Evolutionary conservation across 352 stramenopile genomes (phyloP).

Genomic region (Globisporangium recalcitrans): DNA sequence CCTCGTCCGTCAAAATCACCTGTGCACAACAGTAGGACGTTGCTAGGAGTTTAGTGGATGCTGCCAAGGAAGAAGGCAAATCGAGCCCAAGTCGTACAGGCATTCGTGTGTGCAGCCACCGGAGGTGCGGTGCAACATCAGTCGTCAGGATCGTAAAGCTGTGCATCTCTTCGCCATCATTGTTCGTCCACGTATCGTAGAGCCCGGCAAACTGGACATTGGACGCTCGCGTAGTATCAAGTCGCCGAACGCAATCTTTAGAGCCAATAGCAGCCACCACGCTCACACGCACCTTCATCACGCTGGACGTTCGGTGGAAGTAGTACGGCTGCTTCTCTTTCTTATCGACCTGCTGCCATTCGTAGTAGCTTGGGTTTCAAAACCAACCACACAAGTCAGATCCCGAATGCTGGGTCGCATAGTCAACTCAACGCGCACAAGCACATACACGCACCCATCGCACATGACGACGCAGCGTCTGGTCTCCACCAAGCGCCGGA

Average conservation of each 20-base stretch:
- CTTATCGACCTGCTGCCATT: constrained; percentile 88
- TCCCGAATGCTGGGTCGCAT: neutral
- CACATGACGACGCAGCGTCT: constrained; percentile 80
- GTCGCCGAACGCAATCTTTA: too few relatives aligned
- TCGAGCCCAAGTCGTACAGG: constrained; percentile 35
- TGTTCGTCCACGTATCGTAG: constrained; percentile 78
- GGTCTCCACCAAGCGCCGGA: constrained; percentile 61
- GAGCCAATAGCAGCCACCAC: neutral
- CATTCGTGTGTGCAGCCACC: constrained; percentile 86
- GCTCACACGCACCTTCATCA: constrained; percentile 42
- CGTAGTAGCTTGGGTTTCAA: constrained; percentile 63
- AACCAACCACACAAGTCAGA: neutral
- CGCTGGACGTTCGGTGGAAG: constrained; percentile 40
- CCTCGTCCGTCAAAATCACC: constrained; percentile 70
- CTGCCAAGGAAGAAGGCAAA: neutral
- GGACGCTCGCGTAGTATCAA: too few relatives aligned
- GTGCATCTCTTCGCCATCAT: constrained; percentile 60
- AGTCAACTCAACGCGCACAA: neutral
- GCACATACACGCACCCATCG: constrained; percentile 44
- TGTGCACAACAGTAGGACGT: constrained; percentile 13
- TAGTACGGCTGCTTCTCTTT: constrained; percentile 90
- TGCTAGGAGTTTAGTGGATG: neutral
- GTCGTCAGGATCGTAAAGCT: constrained; percentile 89
- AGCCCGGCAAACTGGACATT: constrained; percentile 70
- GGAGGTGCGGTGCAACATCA: constrained; percentile 48